A percentile compares a stretch with the other conserved stretches of the same genome.
These are phyloP conservation scores for Epichloe bromicola DNA, from an alignment of 2,329 filamentous ascomycete genomes.

Conservation along the genomic window DNA sequence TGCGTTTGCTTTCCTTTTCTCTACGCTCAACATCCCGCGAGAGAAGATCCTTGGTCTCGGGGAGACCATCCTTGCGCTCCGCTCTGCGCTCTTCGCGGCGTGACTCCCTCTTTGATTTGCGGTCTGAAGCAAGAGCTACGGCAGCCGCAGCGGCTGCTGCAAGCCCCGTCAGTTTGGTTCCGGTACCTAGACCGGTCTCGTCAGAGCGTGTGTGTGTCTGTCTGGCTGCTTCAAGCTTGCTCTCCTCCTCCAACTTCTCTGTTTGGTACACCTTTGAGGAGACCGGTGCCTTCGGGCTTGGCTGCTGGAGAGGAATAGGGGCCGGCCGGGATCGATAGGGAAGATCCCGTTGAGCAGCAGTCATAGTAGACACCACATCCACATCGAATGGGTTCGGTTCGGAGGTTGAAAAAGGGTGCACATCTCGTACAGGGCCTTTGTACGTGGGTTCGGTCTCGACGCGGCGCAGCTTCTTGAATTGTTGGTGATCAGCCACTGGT, in stretches of 20 bases:
- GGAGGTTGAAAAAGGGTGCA: conserved; percentile 53
- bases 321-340: conserved; percentile 36
- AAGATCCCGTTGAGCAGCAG: conserved; percentile 26
- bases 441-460: conserved; percentile 11
- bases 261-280: conserved; percentile 54
- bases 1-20: conserved; percentile 5
- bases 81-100: conserved; percentile 11
- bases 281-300: conserved; percentile 64
- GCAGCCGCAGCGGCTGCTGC: conserved; percentile 37
- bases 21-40: neutral
- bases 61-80: conserved; percentile 11
- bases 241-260: conserved; percentile 25
- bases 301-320: conserved; percentile 66
- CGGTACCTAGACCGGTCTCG: conserved; percentile 27
- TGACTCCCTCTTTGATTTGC: conserved; percentile 9
- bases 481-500: conserved; percentile 14
- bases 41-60: conserved; percentile 4
- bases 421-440: conserved; percentile 38
- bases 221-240: conserved; percentile 19
- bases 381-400: conserved; percentile 53
- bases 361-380: conserved; percentile 34
- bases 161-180: conserved; percentile 31
- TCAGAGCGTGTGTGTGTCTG: conserved; percentile 20
- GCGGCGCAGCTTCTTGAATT: conserved; percentile 11
- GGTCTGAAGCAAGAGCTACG: conserved; percentile 15